phyloP scores from a whole-genome alignment of 73 alveolate genomes.

The Effrenium voratum region DNA sequence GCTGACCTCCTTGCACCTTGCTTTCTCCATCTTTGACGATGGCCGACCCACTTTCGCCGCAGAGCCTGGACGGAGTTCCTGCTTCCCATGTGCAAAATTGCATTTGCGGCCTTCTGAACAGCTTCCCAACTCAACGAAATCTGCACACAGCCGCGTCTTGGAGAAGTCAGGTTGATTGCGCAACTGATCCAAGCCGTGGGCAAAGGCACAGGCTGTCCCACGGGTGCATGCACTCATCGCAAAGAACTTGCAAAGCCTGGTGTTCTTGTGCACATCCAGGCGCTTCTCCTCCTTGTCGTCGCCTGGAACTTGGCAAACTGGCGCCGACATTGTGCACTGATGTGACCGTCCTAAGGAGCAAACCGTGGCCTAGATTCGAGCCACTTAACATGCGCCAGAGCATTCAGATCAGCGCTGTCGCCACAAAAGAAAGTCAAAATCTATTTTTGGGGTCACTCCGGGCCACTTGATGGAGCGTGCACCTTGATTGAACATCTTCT shows the following conservation, averaged over 20 bases:
- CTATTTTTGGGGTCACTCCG: no score
- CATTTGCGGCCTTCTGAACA: neutral
- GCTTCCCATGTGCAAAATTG: conserved; percentile 16
- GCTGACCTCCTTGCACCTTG: no score
- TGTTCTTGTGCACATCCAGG: conserved; percentile 41
- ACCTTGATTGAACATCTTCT: no score
- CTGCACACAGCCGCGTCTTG: conserved; percentile 74
- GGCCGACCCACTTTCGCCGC: conserved; percentile 29
- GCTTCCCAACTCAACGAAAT: conserved; percentile 51
- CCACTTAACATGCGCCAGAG: no score
- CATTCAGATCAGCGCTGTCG: no score
- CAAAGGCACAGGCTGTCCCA: conserved; percentile 52
- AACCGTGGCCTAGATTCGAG: no score
- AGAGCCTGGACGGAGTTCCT: conserved; percentile 9
- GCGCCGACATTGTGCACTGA: no score
- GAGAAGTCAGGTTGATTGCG: conserved; percentile 67
- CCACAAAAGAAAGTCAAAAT: no score
- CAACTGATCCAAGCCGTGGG: conserved; percentile 9
- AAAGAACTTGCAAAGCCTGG: conserved; percentile 79
- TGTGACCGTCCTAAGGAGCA: no score
- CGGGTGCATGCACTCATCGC: conserved; percentile 55
- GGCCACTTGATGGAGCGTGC: no score
- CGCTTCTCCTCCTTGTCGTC: neutral
- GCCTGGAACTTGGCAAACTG: no score
- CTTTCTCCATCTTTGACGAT: neutral